These are phyloP conservation scores for Scleroderma citrinum DNA, from an alignment of 768 basidiomycete genomes.

Conservation along the genomic window DNA sequence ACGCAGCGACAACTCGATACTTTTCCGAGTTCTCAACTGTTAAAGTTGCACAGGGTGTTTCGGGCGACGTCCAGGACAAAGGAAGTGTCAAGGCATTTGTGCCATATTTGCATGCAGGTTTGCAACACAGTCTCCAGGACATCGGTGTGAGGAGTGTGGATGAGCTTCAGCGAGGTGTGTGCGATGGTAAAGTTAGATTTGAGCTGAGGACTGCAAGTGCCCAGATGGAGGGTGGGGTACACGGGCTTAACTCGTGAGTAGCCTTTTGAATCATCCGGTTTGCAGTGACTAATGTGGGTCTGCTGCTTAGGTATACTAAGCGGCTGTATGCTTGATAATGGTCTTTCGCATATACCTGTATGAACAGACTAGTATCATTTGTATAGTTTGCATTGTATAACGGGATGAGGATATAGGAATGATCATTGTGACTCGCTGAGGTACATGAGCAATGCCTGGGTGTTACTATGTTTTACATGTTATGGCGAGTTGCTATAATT, in stretches of 20 bases:
- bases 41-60: conserved; percentile 96
- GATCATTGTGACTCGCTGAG: no score
- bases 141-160: conserved; percentile 68
- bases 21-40: conserved; percentile 57
- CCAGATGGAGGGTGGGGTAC: conserved; percentile 93
- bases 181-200: conserved; percentile 68
- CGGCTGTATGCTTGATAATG: conserved; percentile 40
- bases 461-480: no score
- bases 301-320: conserved; percentile 46
- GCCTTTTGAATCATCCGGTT: conserved; percentile 1
- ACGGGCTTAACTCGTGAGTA: conserved; percentile 90
- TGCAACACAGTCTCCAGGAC: conserved; percentile 95
- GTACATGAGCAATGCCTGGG: no score
- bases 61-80: conserved; percentile 96
- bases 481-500: not conserved
- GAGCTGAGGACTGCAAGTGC: conserved; percentile 93
- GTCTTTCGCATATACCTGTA: not conserved
- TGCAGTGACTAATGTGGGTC: conserved; percentile 5
- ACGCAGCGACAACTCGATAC: conserved; percentile 90
- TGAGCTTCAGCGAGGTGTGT: conserved; percentile 63
- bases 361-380: not conserved
- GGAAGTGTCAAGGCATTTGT: conserved; percentile 91
- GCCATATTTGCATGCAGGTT: conserved; percentile 74
- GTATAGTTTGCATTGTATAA: not conserved
- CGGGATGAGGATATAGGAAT: no score